Conservation (phyloP, 768 basidiomycete genomes). For the Peribolospora kevripleyi region DNA sequence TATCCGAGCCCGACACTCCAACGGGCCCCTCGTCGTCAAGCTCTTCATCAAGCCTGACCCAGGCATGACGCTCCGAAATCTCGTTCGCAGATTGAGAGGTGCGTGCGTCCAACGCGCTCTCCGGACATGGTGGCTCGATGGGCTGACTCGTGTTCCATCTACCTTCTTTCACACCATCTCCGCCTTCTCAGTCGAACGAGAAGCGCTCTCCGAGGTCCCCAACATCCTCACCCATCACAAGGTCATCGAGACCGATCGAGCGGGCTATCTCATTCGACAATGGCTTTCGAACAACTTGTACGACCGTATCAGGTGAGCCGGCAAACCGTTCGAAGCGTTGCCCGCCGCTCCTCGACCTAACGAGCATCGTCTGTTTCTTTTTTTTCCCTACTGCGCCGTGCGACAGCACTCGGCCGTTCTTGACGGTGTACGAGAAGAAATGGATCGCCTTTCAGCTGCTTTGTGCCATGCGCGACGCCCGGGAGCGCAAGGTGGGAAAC, state of each 20-base stretch:
- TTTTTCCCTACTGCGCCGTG: background rate
- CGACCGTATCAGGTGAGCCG: slow-evolving; percentile 72
- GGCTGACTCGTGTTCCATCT: background rate
- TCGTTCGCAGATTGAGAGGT: slow-evolving; percentile 56
- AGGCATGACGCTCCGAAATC: slow-evolving; percentile 44
- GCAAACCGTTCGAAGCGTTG: too few relatives aligned
- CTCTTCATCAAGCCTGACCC: slow-evolving; percentile 90
- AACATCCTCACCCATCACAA: slow-evolving; percentile 75
- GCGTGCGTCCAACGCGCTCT: background rate
- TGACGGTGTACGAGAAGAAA: slow-evolving; percentile 76
- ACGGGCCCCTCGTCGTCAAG: slow-evolving; percentile 64
- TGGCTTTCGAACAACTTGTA: slow-evolving; percentile 87
- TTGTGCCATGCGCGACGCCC: slow-evolving; percentile 55
- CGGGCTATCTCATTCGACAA: slow-evolving; percentile 81
- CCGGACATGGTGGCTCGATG: background rate
- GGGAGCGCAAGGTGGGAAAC: slow-evolving; percentile 36
- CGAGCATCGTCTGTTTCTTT: background rate
- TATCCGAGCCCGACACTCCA: slow-evolving; percentile 56
- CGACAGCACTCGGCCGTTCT: slow-evolving; percentile 74
- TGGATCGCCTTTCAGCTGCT: slow-evolving; percentile 93
- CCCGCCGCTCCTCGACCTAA: background rate
- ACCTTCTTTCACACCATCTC: background rate
- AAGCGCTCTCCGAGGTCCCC: slow-evolving; percentile 54
- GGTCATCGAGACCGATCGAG: slow-evolving; percentile 83
- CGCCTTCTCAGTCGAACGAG: slow-evolving; percentile 43